phyloP scores from a whole-genome alignment of 257 asterid species.

The Scutellaria galericulata region DNA sequence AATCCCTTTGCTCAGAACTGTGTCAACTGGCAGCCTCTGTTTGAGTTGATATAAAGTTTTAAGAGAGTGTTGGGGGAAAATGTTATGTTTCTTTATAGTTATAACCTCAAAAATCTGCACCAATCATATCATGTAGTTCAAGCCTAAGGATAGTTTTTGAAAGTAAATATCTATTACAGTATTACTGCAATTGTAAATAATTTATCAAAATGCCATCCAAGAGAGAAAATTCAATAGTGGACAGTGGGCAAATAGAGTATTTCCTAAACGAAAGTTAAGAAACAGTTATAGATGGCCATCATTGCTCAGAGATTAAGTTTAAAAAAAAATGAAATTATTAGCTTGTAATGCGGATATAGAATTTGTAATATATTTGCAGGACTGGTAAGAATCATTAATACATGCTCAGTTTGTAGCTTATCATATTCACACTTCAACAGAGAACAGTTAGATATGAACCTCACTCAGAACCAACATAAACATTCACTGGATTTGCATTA shows the following conservation, averaged over 20 bases:
- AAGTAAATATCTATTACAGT: background rate
- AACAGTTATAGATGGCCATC: background rate
- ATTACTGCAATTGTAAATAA: background rate
- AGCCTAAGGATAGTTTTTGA: conserved; percentile 9
- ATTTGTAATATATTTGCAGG: background rate
- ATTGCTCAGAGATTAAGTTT: background rate
- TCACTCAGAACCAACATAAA: background rate
- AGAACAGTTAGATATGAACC: conserved; percentile 3
- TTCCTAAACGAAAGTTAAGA: conserved; percentile 1
- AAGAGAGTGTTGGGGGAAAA: background rate
- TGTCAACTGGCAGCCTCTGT: background rate
- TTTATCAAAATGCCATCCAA: background rate
- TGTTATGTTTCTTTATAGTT: conserved; percentile 5
- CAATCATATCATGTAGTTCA: background rate
- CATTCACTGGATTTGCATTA: background rate
- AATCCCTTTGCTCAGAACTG: background rate
- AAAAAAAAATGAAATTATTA: background rate
- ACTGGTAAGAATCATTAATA: background rate
- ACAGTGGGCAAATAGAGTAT: conserved; percentile 12
- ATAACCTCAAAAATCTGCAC: background rate
- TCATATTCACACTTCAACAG: background rate
- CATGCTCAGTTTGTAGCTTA: background rate
- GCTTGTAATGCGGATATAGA: background rate
- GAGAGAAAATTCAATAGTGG: background rate
- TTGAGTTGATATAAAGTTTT: background rate